Conservation (phyloP, 768 basidiomycete species). For the Polyporus arcularius region DNA sequence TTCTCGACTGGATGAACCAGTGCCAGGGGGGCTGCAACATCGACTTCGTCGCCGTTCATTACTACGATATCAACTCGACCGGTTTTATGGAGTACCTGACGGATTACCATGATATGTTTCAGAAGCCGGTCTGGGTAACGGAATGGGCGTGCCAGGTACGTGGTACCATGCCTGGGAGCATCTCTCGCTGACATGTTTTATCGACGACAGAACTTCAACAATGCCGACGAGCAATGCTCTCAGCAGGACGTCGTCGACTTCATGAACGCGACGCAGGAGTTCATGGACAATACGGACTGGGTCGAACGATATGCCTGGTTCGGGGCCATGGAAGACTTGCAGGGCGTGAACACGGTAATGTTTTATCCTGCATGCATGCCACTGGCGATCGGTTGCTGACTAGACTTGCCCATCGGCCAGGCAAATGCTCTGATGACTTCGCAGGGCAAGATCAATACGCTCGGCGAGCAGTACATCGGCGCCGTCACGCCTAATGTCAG, state of each 20-base stretch:
- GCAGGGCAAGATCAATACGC: conserved; percentile 45
- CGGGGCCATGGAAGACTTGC: conserved; percentile 53
- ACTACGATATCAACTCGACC: conserved; percentile 58
- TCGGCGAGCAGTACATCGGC: conserved; percentile 52
- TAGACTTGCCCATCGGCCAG: conserved; percentile 24
- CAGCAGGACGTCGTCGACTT: conserved; percentile 45
- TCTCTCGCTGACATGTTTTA: not conserved
- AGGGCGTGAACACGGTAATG: conserved; percentile 48
- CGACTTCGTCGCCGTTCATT: conserved; percentile 59
- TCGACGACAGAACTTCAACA: conserved; percentile 38
- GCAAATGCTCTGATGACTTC: conserved; percentile 45
- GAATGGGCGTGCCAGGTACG: conserved; percentile 55
- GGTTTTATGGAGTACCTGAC: conserved; percentile 52
- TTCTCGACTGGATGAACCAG: conserved; percentile 50
- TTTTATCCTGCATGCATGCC: not conserved
- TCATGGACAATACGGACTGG: conserved; percentile 53
- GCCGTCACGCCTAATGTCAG: conserved; percentile 22
- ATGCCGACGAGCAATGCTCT: conserved; percentile 45
- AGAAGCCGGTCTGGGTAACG: conserved; percentile 58
- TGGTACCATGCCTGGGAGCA: not conserved
- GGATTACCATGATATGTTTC: conserved; percentile 53
- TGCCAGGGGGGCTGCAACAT: conserved; percentile 54
- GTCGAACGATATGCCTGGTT: conserved; percentile 67
- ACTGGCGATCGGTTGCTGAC: not conserved
- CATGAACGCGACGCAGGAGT: conserved; percentile 52